Evolutionary conservation across 2,329 filamentous ascomycete species (phyloP).

Genomic region (Trichoderma asperellum): DNA sequence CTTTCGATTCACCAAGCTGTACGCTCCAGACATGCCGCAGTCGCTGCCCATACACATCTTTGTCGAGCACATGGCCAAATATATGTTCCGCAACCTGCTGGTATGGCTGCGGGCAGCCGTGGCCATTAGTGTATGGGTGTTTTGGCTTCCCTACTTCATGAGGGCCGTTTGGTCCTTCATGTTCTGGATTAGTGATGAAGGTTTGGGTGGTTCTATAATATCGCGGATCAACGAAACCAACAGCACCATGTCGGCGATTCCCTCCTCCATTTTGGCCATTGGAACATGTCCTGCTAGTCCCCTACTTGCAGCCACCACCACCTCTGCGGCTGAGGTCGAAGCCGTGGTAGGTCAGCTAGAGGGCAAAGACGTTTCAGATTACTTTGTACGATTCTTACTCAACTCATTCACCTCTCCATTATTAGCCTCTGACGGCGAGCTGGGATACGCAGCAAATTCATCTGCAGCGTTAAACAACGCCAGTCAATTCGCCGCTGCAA

Average conservation of each 20-base stretch:
- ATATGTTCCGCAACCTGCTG: slow-evolving; percentile 70
- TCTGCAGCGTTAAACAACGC: background rate
- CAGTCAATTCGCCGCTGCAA: slow-evolving; percentile 30
- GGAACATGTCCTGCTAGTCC: slow-evolving; percentile 45
- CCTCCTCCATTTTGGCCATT: slow-evolving; percentile 35
- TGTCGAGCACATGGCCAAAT: slow-evolving; percentile 73
- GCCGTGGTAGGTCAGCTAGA: slow-evolving; percentile 38
- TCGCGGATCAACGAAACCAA: slow-evolving; percentile 33
- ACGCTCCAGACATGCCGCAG: slow-evolving; percentile 90
- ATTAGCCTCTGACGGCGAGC: slow-evolving; percentile 27
- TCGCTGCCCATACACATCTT: slow-evolving; percentile 82
- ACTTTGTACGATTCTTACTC: slow-evolving; percentile 39
- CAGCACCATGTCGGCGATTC: slow-evolving; percentile 34
- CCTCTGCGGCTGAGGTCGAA: slow-evolving; percentile 39
- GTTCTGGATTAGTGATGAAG: slow-evolving; percentile 92
- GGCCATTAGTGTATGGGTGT: slow-evolving; percentile 85
- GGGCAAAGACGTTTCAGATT: slow-evolving; percentile 42
- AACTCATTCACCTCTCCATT: slow-evolving; percentile 38
- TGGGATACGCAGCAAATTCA: background rate
- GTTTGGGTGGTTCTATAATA: slow-evolving; percentile 48
- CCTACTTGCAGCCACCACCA: slow-evolving; percentile 41
- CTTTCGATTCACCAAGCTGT: slow-evolving; percentile 97
- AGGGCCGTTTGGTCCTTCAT: slow-evolving; percentile 89
- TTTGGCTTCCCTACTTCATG: slow-evolving; percentile 87
- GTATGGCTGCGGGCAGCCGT: slow-evolving; percentile 79